Evolutionary conservation across 2,329 filamentous ascomycete species (phyloP), one percentile per base, ranked within the genome.

Genomic region (Penicillium crustosum): DNA sequence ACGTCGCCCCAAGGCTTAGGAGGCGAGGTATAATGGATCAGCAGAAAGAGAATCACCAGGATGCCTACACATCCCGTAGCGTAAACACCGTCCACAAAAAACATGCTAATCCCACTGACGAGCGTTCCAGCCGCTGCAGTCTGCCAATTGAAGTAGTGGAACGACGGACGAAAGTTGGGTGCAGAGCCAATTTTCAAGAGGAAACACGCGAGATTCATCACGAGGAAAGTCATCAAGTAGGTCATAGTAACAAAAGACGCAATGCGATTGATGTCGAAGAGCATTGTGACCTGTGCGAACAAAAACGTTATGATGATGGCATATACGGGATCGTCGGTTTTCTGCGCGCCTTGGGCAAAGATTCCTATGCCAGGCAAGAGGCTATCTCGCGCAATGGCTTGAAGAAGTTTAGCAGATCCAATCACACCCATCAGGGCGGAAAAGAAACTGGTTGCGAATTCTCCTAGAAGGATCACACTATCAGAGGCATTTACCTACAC

Each of bases 1-100:
- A 96, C 91, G 72, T 95, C 91, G 1, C 91, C 91, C 91, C 91
- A 96, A 36, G 89, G 85, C 70, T 95, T 96, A 0, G 91, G 91
- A 0, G 90, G 90, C 33, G 89, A 89, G 0, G 89, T 87, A 65
- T 93, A 96, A 69, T 96, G 91, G 29, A 96, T 94, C 35, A 95
- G 76, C 17, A 93, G 75, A 71, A 96, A 96, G 2, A 96, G 79
- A n/a, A 90, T 75, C 8, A 93, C 79, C 8, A 95, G 78, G 19
- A 93, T 78, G 13, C 83, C 86, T 19, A 94, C 87, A 49, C 90
- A 92, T 1, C 85, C 86, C 1, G 87, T 85, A 0, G 91, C 91
- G 66, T 92, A 93, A 0, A 91, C 81, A 29, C 88, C 89, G 70
- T 95, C 90, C 25, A 95, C 91, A 70, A 95, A 94, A 72, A 95